Evolutionary conservation across 169 alveolate genomes (phyloP), one percentile per base, ranked within the genome.

Genomic region (Condylostoma magnum): DNA sequence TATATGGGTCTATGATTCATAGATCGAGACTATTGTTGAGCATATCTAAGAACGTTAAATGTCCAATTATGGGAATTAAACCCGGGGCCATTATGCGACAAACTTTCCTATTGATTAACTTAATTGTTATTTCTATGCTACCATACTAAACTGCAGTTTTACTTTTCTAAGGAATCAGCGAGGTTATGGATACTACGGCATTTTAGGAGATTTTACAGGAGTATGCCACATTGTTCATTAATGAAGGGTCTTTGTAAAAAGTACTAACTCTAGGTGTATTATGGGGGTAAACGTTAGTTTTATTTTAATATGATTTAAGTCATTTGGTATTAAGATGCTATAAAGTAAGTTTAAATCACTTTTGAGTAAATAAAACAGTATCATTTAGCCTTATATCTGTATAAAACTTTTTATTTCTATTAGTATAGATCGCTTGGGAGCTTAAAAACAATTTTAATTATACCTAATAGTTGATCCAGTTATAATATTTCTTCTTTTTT

Each of bases 41-140:
- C 31, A 38, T 22, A 18, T 60, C 57, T 37, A 60, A 60, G 25
- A 15, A 18, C 37, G 43, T 60, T 8, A 60, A 60, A 60, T 60
- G 71, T 41, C 56, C 57, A 2, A 22, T 41, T 6, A 15, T 60
- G 10, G 71, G 71, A n/a, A 18, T 18, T n/a, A 60, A 60, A 41
- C 36, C 71, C 8, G 71, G 56, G 1, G 71, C 46, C 3, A 25
- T 60, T 6, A 41, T 22, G 8, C 12, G 25, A 38, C 12, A 10
- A 31, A 60, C 31, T 1, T n/a, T 38, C 33, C 43, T n/a, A 22
- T 60, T 60, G 3, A 60, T 41, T 20, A 38, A 38, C 28, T 15
- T 41, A 12, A 15, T 60, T 52, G 27, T 60, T 33, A 60, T 60
- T 12, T 60, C 71, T 0, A n/a, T 60, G 57, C 58, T 60, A 15